Evolutionary conservation across 306 rosid species (phyloP), one percentile per base, ranked within the genome.

Genomic region (Acacia acuminata): DNA sequence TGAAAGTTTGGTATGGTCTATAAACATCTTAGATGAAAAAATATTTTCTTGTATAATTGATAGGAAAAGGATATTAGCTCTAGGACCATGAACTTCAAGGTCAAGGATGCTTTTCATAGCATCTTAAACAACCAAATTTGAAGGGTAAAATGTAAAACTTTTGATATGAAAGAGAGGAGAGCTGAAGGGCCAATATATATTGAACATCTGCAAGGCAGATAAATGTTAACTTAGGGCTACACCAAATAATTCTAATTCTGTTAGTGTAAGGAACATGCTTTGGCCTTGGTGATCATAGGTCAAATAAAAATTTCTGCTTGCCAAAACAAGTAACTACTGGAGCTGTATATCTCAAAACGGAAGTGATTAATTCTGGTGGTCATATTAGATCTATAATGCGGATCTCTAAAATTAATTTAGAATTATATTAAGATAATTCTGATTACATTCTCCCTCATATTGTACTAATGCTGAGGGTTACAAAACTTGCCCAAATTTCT

Each of bases 41-140:
- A 27, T 50, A 50, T 34, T 40, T 51, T 3, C 16, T 4, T 44
- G 25, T 17, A 36, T 63, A 48, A 61, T 30, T 30, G 69, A 76
- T 65, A 47, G 10, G 79, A 55, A 20, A 55, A 55, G 51, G 53
- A 34, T 58, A 61, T 48, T 48, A 38, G 38, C 42, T 83, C 82
- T 61, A 43, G 71, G 72, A 76, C 60, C 65, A 69, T 43, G 76
- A 30, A 40, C 50, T 55, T 67, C 40, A 42, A 82, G 71, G 61
- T 12, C 79, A 67, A 76, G 51, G 45, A 69, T 13, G 30, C 32
- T 69, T 69, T 69, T 19, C 19, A 11, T 34, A 30, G 36, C 80
- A 73, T 77, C 82, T 63, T 83, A 25, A 43, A 38, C 44, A n/a
- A 71, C 36, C 65, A 53, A 65, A 36, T 64, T 8, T 79, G 71